phyloP scores from a whole-genome alignment of 2,329 filamentous ascomycete genomes.

The Ilyonectria destructans region DNA sequence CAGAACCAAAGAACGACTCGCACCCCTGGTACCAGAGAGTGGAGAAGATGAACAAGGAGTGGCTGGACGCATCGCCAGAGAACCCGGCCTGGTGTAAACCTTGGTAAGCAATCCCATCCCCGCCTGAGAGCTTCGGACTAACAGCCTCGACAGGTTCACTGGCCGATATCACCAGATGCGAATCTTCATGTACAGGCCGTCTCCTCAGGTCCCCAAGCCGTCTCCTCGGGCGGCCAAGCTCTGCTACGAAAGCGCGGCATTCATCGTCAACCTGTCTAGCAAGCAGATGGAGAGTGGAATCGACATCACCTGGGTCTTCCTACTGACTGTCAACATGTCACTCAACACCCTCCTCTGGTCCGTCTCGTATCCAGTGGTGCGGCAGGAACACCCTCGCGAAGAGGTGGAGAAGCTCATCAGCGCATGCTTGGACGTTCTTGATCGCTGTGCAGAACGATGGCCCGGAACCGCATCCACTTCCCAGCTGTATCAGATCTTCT shows the following conservation, averaged over 20 bases:
- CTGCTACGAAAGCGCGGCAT: constrained; percentile 87
- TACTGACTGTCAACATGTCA: constrained; percentile 90
- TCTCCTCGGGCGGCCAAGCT: constrained; percentile 83
- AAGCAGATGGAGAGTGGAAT: constrained; percentile 83
- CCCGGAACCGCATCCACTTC: constrained; percentile 89
- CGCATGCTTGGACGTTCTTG: constrained; percentile 83
- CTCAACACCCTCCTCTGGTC: constrained; percentile 95
- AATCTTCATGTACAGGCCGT: constrained; percentile 90
- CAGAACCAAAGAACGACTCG: constrained; percentile 82
- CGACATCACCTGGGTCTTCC: constrained; percentile 95
- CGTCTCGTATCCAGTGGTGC: constrained; percentile 88
- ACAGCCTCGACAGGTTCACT: constrained; percentile 67
- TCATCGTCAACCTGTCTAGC: constrained; percentile 85
- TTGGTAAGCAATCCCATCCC: constrained; percentile 72
- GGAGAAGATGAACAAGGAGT: constrained; percentile 83
- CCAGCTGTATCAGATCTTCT: constrained; percentile 89
- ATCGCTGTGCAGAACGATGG: constrained; percentile 89
- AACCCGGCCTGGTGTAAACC: constrained; percentile 81
- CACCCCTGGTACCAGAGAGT: constrained; percentile 92
- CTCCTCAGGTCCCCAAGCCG: constrained; percentile 91
- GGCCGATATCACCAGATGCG: constrained; percentile 89
- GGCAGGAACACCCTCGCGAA: constrained; percentile 79
- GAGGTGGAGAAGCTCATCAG: constrained; percentile 84
- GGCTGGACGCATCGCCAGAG: constrained; percentile 84
- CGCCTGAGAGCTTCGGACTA: constrained; percentile 14